Evolutionary conservation across 2,329 filamentous ascomycete species (phyloP), one percentile per base, ranked within the genome.

Genomic region (Apiospora pterosperma): DNA sequence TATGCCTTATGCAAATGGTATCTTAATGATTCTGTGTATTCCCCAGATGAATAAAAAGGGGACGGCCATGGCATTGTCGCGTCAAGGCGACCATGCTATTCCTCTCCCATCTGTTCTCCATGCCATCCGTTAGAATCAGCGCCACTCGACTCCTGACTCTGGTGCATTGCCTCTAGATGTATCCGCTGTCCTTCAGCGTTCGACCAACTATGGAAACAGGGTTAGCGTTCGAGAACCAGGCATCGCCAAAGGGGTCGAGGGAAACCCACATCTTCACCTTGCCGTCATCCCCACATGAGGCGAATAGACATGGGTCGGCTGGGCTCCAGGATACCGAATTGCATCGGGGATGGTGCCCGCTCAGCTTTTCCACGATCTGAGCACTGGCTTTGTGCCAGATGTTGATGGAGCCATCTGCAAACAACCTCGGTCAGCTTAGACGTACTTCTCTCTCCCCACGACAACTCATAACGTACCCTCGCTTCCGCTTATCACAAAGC

Each of bases 311-410:
- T 1, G 92, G 89, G 73, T 97, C 88, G 12, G 81, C 84, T 1
- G 96, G 94, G 72, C 95, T 96, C 95, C 96, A 99, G 25, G 90
- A 85, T 41, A 96, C 91, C 8, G 92, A 87, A 75, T 97, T 98
- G 68, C 96, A 95, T 38, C 93, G 90, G 14, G 86, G 84, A 7
- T 82, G 80, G 71, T 98, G 95, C 0, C 89, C 94, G 36, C 88
- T 85, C 3, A 98, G 81, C 59, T 87, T 89, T 73, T 93, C 92
- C 6, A 99, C 88, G 0, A 90, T 83, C 6, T 85, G 82, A 6
- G 92, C 93, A 39, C 91, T 92, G 64, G 89, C 90, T 76, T 93
- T 96, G 76, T 97, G 92, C 93, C 94, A 98, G 67, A 99, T 92
- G 75, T 93, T 90, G 48, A 98, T 85, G 64, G 85, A 84, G 2